Evolutionary conservation across 2,329 filamentous ascomycete genomes (phyloP).

Genomic region (Cyphellophora attinorum): DNA sequence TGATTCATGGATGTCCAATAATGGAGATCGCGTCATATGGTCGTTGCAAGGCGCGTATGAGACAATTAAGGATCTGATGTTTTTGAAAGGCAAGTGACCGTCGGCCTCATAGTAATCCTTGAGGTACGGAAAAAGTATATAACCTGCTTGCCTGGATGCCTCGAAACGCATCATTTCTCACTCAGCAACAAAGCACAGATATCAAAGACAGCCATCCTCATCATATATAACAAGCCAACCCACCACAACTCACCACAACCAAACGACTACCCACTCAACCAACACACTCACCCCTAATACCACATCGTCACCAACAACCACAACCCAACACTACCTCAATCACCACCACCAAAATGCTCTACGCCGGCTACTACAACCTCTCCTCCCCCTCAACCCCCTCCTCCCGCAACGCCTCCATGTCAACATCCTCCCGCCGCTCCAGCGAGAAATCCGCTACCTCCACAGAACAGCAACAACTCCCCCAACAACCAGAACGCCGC

Average conservation of each 20-base stretch:
- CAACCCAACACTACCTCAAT: neutral
- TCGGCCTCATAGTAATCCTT: conserved; percentile 2
- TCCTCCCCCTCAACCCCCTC: conserved; percentile 3
- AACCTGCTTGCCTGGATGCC: neutral
- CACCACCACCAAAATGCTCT: conserved; percentile 13
- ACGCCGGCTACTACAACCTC: conserved; percentile 16
- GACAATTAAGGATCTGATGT: too few species aligned
- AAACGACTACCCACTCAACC: conserved; percentile 3
- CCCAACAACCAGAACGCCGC: conserved; percentile 5
- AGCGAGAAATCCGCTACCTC: conserved; percentile 2
- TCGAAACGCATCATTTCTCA: conserved; percentile 1
- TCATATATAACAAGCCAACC: too few species aligned
- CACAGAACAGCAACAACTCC: conserved; percentile 5
- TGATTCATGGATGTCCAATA: too few species aligned
- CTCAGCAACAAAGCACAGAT: neutral
- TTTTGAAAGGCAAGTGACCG: too few species aligned
- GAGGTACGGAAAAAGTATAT: conserved; percentile 4
- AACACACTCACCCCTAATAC: conserved; percentile 2
- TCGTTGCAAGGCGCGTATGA: too few species aligned
- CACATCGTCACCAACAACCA: neutral
- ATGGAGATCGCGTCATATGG: too few species aligned
- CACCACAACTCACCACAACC: conserved; percentile 2
- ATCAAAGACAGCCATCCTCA: neutral
- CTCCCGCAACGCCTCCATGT: conserved; percentile 10
- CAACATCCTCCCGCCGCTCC: conserved; percentile 2